Evolutionary conservation across 208 protist genomes (phyloP).

Genomic region (Porcisia deanei): DNA sequence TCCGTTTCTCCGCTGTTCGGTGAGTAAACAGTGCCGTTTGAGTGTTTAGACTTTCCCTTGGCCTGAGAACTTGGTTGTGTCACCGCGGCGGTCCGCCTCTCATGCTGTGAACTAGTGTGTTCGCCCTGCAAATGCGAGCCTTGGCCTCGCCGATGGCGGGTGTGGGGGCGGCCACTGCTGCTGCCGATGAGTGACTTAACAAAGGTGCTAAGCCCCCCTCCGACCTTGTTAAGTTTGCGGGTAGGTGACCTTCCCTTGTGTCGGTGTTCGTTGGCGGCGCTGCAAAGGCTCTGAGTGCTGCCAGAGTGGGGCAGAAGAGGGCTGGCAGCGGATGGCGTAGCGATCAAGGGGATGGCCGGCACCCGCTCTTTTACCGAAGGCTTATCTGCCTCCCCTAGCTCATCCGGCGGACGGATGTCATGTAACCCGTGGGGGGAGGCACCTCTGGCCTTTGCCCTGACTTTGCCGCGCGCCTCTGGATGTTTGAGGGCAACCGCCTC

Average conservation of each 20-base stretch:
- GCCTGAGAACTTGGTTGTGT: conserved; percentile 3
- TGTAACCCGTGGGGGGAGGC: neutral
- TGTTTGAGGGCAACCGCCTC: neutral
- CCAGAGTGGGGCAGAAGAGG: neutral
- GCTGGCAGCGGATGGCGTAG: neutral
- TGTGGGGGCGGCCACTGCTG: conserved; percentile 4
- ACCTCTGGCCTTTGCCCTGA: neutral
- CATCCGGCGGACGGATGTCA: neutral
- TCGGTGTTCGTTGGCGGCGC: conserved; percentile 3
- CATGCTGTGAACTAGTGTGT: neutral
- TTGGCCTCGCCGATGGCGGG: neutral
- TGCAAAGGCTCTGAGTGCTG: conserved; percentile 25
- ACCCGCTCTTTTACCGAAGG: neutral
- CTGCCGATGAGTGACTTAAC: conserved; percentile 33
- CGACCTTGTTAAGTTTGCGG: conserved; percentile 15
- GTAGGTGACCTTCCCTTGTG: conserved; percentile 21
- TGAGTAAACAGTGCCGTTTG: neutral
- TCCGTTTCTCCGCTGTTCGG: neutral
- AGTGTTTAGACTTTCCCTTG: conserved; percentile 5
- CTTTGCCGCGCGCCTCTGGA: neutral
- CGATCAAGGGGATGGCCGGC: neutral
- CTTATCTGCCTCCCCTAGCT: neutral
- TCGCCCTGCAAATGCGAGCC: neutral
- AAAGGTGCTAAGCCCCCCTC: conserved; percentile 33
- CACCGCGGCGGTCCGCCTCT: conserved; percentile 1